A percentile compares a stretch with the other conserved stretches of the same genome.
Conservation (phyloP, 352 stramenopile species). For the Blastocystis hominis region DNA sequence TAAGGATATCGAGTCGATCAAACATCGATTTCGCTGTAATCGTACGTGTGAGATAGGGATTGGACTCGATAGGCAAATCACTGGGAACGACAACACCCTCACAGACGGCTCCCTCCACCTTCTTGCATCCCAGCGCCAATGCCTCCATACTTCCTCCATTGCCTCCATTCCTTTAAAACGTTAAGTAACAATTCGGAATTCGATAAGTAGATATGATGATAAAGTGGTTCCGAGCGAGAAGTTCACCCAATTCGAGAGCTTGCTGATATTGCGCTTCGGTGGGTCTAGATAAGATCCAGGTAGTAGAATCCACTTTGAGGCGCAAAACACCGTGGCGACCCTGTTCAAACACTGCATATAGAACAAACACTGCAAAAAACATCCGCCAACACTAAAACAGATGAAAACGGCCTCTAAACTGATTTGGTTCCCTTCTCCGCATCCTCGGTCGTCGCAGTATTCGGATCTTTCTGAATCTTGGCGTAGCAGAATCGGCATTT, state of each 20-base stretch:
- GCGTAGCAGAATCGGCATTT: constrained; percentile 54
- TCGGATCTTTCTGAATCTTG: constrained; percentile 55
- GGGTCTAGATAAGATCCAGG: neutral
- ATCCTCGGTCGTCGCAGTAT: neutral
- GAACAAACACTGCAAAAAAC: neutral
- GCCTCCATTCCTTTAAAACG: constrained; percentile 32
- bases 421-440: neutral
- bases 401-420: neutral
- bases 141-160: constrained; percentile 51
- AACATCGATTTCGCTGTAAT: constrained; percentile 14
- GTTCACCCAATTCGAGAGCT: constrained; percentile 24
- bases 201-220: constrained; percentile 26
- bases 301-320: neutral
- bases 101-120: neutral
- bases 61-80: constrained; percentile 17
- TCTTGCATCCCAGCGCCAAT: neutral
- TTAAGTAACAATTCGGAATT: neutral
- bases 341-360: neutral
- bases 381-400: constrained; percentile 21
- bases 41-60: constrained; percentile 14
- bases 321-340: constrained; percentile 37
- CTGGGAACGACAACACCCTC: constrained; percentile 2
- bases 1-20: constrained; percentile 10
- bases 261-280: neutral
- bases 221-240: constrained; percentile 17